Conservation (phyloP, 768 basidiomycete species). For the Tricholoma flavovirens region DNA sequence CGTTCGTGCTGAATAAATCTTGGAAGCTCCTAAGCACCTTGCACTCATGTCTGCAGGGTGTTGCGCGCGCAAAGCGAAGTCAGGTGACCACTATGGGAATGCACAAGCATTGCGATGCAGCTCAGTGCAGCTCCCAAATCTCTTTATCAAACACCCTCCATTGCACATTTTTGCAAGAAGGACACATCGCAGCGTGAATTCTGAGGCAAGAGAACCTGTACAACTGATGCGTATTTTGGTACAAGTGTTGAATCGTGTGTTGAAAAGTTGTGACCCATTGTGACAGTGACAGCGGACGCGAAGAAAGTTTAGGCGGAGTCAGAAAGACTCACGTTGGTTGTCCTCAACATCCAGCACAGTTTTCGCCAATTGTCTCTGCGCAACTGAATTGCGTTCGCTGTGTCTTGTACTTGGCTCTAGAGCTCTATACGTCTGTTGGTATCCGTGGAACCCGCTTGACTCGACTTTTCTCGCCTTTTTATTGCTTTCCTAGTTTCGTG, state of each 20-base stretch:
- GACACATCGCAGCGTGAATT: too few species aligned
- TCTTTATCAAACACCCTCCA: too few species aligned
- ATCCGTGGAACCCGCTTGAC: slow-evolving; percentile 17
- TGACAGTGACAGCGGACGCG: slow-evolving; percentile 23
- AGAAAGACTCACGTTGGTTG: slow-evolving; percentile 41
- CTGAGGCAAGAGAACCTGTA: too few species aligned
- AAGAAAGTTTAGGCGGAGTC: slow-evolving; percentile 40
- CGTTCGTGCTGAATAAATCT: not conserved
- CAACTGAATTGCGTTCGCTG: slow-evolving; percentile 21
- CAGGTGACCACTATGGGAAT: not conserved
- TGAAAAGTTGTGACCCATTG: not conserved
- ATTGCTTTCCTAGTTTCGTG: slow-evolving; percentile 19
- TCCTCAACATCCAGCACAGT: slow-evolving; percentile 39
- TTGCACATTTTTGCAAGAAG: not conserved
- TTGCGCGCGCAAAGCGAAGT: too few species aligned
- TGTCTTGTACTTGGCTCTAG: slow-evolving; percentile 18
- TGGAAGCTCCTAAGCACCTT: not conserved
- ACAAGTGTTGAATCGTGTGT: too few species aligned
- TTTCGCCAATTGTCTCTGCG: slow-evolving; percentile 22
- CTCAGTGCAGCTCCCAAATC: too few species aligned
- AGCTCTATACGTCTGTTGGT: slow-evolving; percentile 14
- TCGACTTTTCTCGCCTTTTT: slow-evolving; percentile 24
- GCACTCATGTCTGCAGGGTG: too few species aligned
- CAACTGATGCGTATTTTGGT: too few species aligned
- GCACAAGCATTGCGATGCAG: not conserved